Evolutionary conservation across 345 rosid genomes (phyloP), one percentile per base, ranked within the genome.

Genomic region (Euphorbia peplus): DNA sequence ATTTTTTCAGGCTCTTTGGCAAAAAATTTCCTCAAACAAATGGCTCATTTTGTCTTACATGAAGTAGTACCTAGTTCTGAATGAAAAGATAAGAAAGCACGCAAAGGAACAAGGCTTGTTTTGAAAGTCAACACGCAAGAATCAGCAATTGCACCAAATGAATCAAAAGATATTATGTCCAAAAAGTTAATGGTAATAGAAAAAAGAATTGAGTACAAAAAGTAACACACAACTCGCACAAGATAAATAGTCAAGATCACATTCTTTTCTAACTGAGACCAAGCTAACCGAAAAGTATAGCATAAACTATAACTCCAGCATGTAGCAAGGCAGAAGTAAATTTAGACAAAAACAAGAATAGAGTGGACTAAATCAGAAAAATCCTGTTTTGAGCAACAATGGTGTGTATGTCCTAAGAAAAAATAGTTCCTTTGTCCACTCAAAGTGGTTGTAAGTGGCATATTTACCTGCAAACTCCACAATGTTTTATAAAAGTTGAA

Each of bases 401-500:
- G 58, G 11, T 57, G 22, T 26, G 41, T 13, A 25, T 30, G 35
- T 19, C 47, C 6, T 18, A 39, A 39, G 9, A 39, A 39, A 19
- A 56, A 42, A 5, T 8, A 18, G 35, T 16, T 44, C 47, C 18
- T 9, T 48, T 41, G 25, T 47, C 24, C n/a, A 19, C 39, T 25
- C 39, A 46, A 13, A 63, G 35, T 22, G 52, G 25, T 59, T 71
- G 51, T 44, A 67, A 68, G 63, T 39, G 0, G 25, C 63, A 50
- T 13, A 65, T 76, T 63, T 73, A 88, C 99, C 97, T 91, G 99
- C 73, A 95, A 87, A 84, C 97, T 90, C 98, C 99, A 95, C 68
- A 95, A 85, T 66, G 93, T 95, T 81, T 85, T 92, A 62, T 95
- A 95, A 73, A 91, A 95, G 87, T 95, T 95, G 86, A 95, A 95